These are phyloP conservation scores for Bathelium albidoporum DNA, from an alignment of 495 filamentous ascomycete species.

Conservation along the genomic window DNA sequence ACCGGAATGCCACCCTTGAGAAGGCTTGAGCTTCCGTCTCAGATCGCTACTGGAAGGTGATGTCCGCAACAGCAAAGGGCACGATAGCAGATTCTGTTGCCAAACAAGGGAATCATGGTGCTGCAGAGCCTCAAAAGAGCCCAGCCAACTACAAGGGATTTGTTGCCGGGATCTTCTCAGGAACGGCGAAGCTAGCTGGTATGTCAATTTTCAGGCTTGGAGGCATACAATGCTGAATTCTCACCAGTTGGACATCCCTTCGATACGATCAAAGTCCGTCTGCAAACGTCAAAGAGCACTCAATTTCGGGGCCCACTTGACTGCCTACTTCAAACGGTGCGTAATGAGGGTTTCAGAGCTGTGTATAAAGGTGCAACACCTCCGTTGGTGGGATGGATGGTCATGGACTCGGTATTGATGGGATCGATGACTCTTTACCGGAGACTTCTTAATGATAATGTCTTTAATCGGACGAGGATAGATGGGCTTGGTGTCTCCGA, in stretches of 20 bases:
- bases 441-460: slow-evolving; percentile 61
- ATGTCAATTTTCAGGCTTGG: slow-evolving; percentile 20
- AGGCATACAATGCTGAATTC: neutral
- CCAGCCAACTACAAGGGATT: slow-evolving; percentile 71
- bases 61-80: slow-evolving; percentile 8
- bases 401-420: slow-evolving; percentile 94
- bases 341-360: slow-evolving; percentile 66
- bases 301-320: slow-evolving; percentile 83
- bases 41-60: neutral
- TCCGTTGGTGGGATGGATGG: slow-evolving; percentile 92
- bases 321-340: slow-evolving; percentile 69
- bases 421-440: slow-evolving; percentile 86
- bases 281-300: slow-evolving; percentile 70
- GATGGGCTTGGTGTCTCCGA: slow-evolving; percentile 12
- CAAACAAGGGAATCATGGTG: slow-evolving; percentile 5
- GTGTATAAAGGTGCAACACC: slow-evolving; percentile 89
- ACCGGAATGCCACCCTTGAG: neutral
- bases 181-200: slow-evolving; percentile 84
- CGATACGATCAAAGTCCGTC: slow-evolving; percentile 90
- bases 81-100: neutral
- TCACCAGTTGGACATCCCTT: slow-evolving; percentile 63
- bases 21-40: neutral
- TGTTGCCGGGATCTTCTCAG: slow-evolving; percentile 86
- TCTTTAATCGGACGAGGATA: slow-evolving; percentile 48
- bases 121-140: slow-evolving; percentile 8